phyloP scores from a whole-genome alignment of 179 eudicot species.

The Pouteria campechiana region DNA sequence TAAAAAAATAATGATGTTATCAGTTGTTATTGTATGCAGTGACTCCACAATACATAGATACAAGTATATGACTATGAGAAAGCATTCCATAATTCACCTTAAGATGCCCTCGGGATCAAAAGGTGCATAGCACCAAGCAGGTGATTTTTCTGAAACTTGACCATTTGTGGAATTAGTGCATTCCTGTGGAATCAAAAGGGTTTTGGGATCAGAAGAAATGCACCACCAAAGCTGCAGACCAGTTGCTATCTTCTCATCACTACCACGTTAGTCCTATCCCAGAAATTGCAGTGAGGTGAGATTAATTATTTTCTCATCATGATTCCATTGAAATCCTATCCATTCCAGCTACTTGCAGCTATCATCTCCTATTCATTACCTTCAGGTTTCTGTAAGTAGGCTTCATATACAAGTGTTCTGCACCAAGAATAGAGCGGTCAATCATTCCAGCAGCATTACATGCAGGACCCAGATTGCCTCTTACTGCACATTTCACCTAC shows the following conservation, averaged over 20 bases:
- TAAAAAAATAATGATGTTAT: no score
- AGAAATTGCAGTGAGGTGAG: no score
- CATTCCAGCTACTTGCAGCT: not conserved
- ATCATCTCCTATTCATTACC: constrained; percentile 26
- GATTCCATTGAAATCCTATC: no score
- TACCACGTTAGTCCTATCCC: no score
- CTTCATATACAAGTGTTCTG: constrained; percentile 55
- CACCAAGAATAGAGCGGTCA: constrained; percentile 71
- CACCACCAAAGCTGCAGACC: no score
- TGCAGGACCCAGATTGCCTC: constrained; percentile 83
- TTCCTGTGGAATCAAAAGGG: constrained; percentile 23
- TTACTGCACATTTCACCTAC: constrained; percentile 60
- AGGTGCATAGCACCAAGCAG: constrained; percentile 86
- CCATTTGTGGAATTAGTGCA: constrained; percentile 47
- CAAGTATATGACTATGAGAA: not conserved
- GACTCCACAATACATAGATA: no score
- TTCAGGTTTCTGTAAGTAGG: constrained; percentile 58
- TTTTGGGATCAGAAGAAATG: constrained; percentile 1
- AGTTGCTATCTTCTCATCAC: no score
- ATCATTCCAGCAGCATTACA: constrained; percentile 88
- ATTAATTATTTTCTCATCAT: no score
- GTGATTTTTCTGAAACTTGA: constrained; percentile 32
- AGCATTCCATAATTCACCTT: constrained; percentile 32
- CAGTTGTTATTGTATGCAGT: no score
- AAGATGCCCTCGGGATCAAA: constrained; percentile 91